These are phyloP conservation scores for Chenopodium formosanum DNA, from an alignment of 148 eudicot genomes.

Conservation along the genomic window DNA sequence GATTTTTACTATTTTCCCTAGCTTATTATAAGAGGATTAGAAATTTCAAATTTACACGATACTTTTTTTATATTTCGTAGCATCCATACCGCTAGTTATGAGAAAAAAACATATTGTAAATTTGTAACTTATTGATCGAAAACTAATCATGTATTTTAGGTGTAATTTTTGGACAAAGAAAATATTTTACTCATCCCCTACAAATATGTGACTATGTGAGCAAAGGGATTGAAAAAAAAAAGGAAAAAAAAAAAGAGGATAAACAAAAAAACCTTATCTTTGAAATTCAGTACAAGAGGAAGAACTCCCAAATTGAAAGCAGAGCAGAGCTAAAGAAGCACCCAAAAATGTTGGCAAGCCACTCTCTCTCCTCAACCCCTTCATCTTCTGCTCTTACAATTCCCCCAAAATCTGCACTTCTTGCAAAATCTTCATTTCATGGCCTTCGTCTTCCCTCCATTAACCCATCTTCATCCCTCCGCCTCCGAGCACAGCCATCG, in stretches of 20 bases:
- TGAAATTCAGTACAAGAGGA: not conserved
- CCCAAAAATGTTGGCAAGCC: conserved; percentile 38
- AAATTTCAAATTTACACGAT: no score
- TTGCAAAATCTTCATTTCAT: conserved; percentile 52
- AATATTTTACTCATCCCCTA: no score
- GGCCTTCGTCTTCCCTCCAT: conserved; percentile 44
- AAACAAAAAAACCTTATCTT: not conserved
- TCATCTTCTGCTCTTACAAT: conserved; percentile 31
- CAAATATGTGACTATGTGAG: no score
- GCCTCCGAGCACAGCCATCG: conserved; percentile 14
- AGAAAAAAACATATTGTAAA: no score
- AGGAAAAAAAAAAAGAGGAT: not conserved
- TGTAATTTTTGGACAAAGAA: no score
- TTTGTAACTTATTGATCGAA: no score
- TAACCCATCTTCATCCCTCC: conserved; percentile 12
- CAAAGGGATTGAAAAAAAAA: no score
- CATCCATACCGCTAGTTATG: no score
- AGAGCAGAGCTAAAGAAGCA: not conserved
- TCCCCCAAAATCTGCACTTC: conserved; percentile 35
- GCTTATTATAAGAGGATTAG: no score
- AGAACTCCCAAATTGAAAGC: not conserved
- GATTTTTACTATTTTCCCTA: no score
- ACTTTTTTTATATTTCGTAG: no score
- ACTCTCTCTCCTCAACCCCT: conserved; percentile 36
- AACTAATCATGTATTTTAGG: no score